phyloP scores from a whole-genome alignment of 2,329 filamentous ascomycete species.

The Bipolaris gigantea region DNA sequence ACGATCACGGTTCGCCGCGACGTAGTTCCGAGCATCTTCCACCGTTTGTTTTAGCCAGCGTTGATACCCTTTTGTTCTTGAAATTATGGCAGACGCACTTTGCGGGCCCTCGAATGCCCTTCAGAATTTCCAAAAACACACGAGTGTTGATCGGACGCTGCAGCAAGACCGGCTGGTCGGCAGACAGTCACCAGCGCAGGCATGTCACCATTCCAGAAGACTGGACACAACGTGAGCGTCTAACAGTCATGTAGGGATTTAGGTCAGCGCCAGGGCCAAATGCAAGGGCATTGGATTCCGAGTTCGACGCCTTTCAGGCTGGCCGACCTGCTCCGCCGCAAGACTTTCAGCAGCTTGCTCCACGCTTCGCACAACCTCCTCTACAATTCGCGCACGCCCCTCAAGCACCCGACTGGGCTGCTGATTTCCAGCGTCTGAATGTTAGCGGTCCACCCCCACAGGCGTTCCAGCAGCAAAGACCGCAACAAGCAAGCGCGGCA shows the following conservation, averaged over 20 bases:
- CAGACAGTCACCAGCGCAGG: conserved; percentile 59
- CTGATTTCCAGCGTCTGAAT: conserved; percentile 54
- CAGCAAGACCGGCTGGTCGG: conserved; percentile 70
- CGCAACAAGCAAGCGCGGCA: conserved; percentile 34
- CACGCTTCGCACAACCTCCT: conserved; percentile 46
- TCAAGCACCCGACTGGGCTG: conserved; percentile 50
- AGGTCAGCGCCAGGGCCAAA: conserved; percentile 58
- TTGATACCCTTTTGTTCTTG: conserved; percentile 21
- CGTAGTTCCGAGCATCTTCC: neutral
- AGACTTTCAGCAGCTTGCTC: conserved; percentile 41
- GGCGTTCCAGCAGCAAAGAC: conserved; percentile 52
- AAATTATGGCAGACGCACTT: conserved; percentile 64
- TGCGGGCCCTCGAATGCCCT: conserved; percentile 77
- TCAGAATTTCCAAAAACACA: conserved; percentile 72
- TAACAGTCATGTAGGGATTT: conserved; percentile 57
- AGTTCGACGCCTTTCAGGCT: conserved; percentile 71
- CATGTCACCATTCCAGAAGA: conserved; percentile 37
- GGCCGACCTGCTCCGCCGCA: conserved; percentile 48
- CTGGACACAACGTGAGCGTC: neutral
- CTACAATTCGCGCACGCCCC: conserved; percentile 38
- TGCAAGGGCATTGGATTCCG: conserved; percentile 61
- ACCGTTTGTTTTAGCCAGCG: conserved; percentile 21
- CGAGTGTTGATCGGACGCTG: conserved; percentile 67
- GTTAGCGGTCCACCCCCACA: conserved; percentile 47
- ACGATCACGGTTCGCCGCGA: conserved; percentile 1